These are phyloP conservation scores for Fusarium sp. DNA, from an alignment of 2,329 filamentous ascomycete genomes.

Conservation along the genomic window DNA sequence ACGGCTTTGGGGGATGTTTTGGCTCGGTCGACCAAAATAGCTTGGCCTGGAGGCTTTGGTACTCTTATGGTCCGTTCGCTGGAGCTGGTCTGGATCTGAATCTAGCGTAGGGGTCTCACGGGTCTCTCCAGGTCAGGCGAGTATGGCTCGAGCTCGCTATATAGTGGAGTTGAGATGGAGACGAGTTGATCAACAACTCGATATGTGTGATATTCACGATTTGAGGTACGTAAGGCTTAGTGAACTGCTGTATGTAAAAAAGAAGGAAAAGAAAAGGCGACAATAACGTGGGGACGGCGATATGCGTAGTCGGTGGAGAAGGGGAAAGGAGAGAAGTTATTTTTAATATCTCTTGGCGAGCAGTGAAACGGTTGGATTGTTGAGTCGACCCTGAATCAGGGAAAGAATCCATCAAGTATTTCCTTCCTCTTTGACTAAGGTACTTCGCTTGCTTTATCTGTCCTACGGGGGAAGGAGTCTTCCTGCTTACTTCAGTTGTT, in stretches of 20 bases:
- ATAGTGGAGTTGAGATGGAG: slow-evolving; percentile 29
- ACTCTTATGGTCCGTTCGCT: slow-evolving; percentile 42
- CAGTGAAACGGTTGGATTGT: not conserved
- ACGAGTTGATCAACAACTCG: slow-evolving; percentile 31
- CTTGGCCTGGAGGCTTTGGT: slow-evolving; percentile 33
- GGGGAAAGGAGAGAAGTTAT: slow-evolving; percentile 1
- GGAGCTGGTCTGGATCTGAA: slow-evolving; percentile 44
- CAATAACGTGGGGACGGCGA: slow-evolving; percentile 8
- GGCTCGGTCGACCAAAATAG: slow-evolving; percentile 45
- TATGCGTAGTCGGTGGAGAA: slow-evolving; percentile 12
- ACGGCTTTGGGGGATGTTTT: slow-evolving; percentile 30
- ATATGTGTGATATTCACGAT: slow-evolving; percentile 17
- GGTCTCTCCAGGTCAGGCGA: slow-evolving; percentile 28
- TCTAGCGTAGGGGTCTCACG: slow-evolving; percentile 33
- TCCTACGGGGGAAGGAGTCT: not conserved
- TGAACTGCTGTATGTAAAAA: slow-evolving; percentile 12
- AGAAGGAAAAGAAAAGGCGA: not conserved
- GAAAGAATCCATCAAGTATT: slow-evolving; percentile 3
- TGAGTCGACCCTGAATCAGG: slow-evolving; percentile 1
- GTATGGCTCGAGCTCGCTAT: slow-evolving; percentile 37
- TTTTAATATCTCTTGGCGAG: slow-evolving; percentile 15
- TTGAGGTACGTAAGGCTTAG: slow-evolving; percentile 31
- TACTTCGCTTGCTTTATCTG: slow-evolving; percentile 13
- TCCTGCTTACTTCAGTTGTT: slow-evolving; percentile 3
- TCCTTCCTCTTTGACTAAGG: slow-evolving; percentile 4